phyloP scores from a whole-genome alignment of 2,329 filamentous ascomycete species.

The Aspergillus chevalieri region DNA sequence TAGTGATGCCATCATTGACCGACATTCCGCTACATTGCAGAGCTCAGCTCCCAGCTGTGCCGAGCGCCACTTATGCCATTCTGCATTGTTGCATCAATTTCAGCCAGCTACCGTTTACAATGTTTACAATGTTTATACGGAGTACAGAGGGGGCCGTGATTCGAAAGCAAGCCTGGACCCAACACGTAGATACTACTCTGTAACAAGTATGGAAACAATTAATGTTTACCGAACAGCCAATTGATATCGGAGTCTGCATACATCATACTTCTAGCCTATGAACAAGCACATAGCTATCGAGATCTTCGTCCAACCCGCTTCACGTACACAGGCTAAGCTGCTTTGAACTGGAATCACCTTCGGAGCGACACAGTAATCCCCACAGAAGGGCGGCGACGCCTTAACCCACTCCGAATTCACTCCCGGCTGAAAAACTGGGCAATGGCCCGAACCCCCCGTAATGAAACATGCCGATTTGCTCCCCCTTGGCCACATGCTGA shows the following conservation, averaged over 20 bases:
- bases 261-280: not conserved
- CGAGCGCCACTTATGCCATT: not conserved
- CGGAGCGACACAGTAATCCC: not conserved
- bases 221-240: too few species aligned
- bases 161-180: too few species aligned
- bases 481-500: conserved; percentile 59
- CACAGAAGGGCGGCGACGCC: not conserved
- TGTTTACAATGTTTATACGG: too few species aligned
- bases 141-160: too few species aligned
- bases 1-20: not conserved
- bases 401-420: conserved; percentile 1
- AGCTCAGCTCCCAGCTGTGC: not conserved
- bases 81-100: not conserved
- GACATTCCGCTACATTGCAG: not conserved
- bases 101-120: too few species aligned
- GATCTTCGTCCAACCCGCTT: not conserved
- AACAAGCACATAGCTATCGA: not conserved
- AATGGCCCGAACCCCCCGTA: conserved; percentile 64
- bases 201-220: too few species aligned
- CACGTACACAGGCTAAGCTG: not conserved
- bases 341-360: not conserved
- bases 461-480: conserved; percentile 67
- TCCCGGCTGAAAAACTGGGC: conserved; percentile 49
- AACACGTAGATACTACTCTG: too few species aligned
- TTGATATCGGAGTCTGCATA: too few species aligned